phyloP scores from a whole-genome alignment of 768 basidiomycete species.

The Rhizopogon roseolus region DNA sequence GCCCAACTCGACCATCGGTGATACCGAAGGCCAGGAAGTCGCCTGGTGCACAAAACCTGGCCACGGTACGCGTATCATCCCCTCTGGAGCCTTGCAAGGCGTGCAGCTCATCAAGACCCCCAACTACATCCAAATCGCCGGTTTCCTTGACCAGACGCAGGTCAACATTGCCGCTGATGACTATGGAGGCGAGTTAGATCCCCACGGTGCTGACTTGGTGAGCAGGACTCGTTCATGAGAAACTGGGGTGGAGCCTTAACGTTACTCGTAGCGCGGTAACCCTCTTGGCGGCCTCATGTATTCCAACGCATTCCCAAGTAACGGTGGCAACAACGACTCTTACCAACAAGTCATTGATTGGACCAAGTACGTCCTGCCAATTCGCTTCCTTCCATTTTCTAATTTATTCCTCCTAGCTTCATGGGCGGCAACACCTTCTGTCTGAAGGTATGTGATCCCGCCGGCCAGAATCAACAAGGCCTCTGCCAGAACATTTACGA shows the following conservation, averaged over 20 bases:
- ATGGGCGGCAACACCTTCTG: constrained; percentile 65
- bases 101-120: constrained; percentile 60
- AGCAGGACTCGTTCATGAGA: constrained; percentile 11
- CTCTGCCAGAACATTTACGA: constrained; percentile 72
- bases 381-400: not conserved
- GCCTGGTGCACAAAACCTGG: constrained; percentile 74
- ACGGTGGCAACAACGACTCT: constrained; percentile 33
- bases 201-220: constrained; percentile 60
- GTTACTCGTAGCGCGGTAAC: constrained; percentile 54
- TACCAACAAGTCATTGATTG: constrained; percentile 61
- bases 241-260: constrained; percentile 29
- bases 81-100: constrained; percentile 56
- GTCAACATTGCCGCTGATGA: constrained; percentile 51
- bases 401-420: constrained; percentile 45
- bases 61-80: constrained; percentile 71
- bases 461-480: constrained; percentile 39
- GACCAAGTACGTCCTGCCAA: constrained; percentile 48
- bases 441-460: constrained; percentile 67
- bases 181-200: constrained; percentile 67
- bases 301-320: constrained; percentile 47
- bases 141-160: constrained; percentile 55
- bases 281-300: constrained; percentile 64
- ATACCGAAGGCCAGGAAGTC: constrained; percentile 67
- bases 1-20: constrained; percentile 51
- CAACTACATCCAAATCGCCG: constrained; percentile 57